Evolutionary conservation across 2,329 filamentous ascomycete species (phyloP), one percentile per base, ranked within the genome.

Genomic region (Neofusicoccum parvum): DNA sequence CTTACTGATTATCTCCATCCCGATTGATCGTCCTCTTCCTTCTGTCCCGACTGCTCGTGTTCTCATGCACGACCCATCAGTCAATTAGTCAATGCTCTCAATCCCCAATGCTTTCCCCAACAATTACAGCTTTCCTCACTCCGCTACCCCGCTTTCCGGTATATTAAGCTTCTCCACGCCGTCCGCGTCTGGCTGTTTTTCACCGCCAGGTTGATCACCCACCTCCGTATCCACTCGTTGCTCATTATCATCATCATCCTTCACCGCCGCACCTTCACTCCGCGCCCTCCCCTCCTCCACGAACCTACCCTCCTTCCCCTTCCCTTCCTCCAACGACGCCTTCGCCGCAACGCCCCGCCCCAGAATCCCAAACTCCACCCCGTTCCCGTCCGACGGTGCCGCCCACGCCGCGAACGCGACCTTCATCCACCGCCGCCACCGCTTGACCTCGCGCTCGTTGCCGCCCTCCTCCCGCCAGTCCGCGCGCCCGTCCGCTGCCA

Each of bases 321-420:
- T 27, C n/a, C 27, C n/a, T n/a, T 10, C 14, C 32, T 32, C 41
- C 41, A 41, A 27, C 3, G 27, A 6, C n/a, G 9, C 62, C 32
- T 7, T n/a, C 20, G 27, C 36, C 17, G 39, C 51, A 17, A 65
- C 6, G 2, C 92, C 92, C 0, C 86, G 88, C 73, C 85, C 86
- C 70, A 83, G 87, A 65, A 97, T 89, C 75, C 93, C 89, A 76
- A 93, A 96, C 72, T 92, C 89, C 3, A 89, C 82, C 14, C 86
- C 87, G 72, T 62, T 83, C 68, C 11, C 83, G 80, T 62, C 83
- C 75, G 15, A 85, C 80, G 67, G 84, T 2, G 80, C 78, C 3
- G 86, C 86, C 85, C 96, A 95, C 1, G 91, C 86, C 56, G 92
- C 90, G 80, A 97, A 98, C 0, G 96, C 94, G 9, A 98, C 86